phyloP scores from a whole-genome alignment of 129 eudicot species.

The Pseudognaphalium luteoalbum region DNA sequence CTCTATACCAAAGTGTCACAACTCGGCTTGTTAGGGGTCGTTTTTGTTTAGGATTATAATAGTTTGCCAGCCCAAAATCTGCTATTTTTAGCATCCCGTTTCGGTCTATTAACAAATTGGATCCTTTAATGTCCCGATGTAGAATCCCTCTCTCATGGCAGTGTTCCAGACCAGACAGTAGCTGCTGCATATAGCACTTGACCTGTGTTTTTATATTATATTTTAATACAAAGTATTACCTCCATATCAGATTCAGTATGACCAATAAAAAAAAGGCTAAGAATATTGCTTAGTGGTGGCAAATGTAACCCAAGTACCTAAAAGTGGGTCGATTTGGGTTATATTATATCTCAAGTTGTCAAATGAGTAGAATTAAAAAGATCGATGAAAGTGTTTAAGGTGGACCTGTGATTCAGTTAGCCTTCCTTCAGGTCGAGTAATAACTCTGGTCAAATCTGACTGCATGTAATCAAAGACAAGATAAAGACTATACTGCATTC shows the following conservation, averaged over 20 bases:
- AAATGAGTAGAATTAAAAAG: no score
- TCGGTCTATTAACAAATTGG: conserved; percentile 71
- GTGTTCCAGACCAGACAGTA: conserved; percentile 74
- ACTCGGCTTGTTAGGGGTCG: conserved; percentile 72
- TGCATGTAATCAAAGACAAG: conserved; percentile 76
- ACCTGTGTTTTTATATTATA: conserved; percentile 39
- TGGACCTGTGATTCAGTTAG: conserved; percentile 79
- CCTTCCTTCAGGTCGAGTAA: conserved; percentile 61
- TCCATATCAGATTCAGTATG: background rate
- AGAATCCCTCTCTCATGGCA: conserved; percentile 77
- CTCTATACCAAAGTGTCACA: conserved; percentile 88
- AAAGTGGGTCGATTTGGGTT: background rate
- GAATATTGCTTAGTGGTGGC: background rate
- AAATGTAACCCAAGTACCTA: conserved; percentile 8
- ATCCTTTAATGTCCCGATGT: conserved; percentile 82
- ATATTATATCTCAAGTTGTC: background rate
- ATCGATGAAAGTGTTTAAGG: background rate
- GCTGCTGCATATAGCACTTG: conserved; percentile 82
- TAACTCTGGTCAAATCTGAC: conserved; percentile 66
- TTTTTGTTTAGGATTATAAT: conserved; percentile 48
- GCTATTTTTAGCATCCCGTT: conserved; percentile 74
- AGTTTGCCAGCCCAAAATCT: conserved; percentile 85
- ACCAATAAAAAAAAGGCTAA: conserved; percentile 5
- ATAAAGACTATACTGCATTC: conserved; percentile 92
- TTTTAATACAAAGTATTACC: background rate